Conservation (phyloP, 2,329 filamentous ascomycete genomes). For the Apiospora koreana region DNA sequence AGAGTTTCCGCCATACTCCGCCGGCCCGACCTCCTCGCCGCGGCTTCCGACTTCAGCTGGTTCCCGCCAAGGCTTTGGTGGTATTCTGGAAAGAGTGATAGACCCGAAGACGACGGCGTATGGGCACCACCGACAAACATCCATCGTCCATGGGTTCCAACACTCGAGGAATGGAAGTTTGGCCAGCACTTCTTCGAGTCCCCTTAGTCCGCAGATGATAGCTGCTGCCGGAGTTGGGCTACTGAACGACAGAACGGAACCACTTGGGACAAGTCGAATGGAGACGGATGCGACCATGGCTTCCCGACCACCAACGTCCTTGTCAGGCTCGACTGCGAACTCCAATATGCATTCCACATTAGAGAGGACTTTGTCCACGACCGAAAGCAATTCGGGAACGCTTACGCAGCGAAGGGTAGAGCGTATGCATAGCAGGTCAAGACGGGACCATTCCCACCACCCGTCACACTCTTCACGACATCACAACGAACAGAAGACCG, state of each 20-base stretch:
- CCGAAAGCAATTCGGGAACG: slow-evolving; percentile 45
- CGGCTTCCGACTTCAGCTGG: slow-evolving; percentile 40
- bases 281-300: slow-evolving; percentile 43
- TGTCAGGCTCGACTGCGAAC: slow-evolving; percentile 45
- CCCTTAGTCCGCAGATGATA: slow-evolving; percentile 85
- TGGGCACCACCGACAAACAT: slow-evolving; percentile 93
- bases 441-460: slow-evolving; percentile 73
- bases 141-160: slow-evolving; percentile 94
- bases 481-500: slow-evolving; percentile 80
- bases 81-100: slow-evolving; percentile 51
- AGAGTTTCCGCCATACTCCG: slow-evolving; percentile 31
- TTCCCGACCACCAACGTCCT: slow-evolving; percentile 47
- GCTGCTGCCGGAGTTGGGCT: slow-evolving; percentile 63
- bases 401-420: slow-evolving; percentile 56
- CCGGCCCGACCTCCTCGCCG: slow-evolving; percentile 33
- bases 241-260: slow-evolving; percentile 53
- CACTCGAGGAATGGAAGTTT: slow-evolving; percentile 89
- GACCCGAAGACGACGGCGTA: slow-evolving; percentile 61
- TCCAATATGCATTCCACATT: slow-evolving; percentile 31
- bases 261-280: slow-evolving; percentile 47
- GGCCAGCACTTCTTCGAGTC: slow-evolving; percentile 77
- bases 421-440: slow-evolving; percentile 66
- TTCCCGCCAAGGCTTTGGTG: slow-evolving; percentile 42
- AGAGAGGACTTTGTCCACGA: slow-evolving; percentile 49
- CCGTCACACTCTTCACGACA: slow-evolving; percentile 75